Conservation (phyloP, 805 yeast species). For the Yarrowia deformans region DNA sequence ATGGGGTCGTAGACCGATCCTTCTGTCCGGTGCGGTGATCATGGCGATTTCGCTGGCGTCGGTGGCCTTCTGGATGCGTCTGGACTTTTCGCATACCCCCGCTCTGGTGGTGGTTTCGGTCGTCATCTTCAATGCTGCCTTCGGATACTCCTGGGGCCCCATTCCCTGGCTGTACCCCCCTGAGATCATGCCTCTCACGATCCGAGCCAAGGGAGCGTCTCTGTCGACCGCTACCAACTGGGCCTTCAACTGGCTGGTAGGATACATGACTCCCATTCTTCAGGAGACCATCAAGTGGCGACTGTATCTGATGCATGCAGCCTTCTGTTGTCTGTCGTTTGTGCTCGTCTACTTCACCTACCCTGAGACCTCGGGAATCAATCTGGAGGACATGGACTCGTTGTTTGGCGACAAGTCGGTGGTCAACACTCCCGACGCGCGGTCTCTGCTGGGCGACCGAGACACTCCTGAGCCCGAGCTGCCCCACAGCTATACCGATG, state of each 20-base stretch:
- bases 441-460: conserved; percentile 14
- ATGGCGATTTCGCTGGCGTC: conserved; percentile 76
- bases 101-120: conserved; percentile 76
- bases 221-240: conserved; percentile 91
- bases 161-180: conserved; percentile 89
- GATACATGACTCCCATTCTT: conserved; percentile 87
- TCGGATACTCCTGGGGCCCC: conserved; percentile 95
- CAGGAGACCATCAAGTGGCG: conserved; percentile 80
- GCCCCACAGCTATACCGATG: conserved; percentile 12
- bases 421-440: conserved; percentile 42
- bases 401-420: conserved; percentile 73
- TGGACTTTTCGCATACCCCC: conserved; percentile 65
- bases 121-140: conserved; percentile 76
- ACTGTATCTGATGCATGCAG: conserved; percentile 81
- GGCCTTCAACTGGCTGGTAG: conserved; percentile 91
- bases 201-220: conserved; percentile 90
- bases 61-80: conserved; percentile 67
- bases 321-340: conserved; percentile 76
- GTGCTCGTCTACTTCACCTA: conserved; percentile 73
- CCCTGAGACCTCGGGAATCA: conserved; percentile 91
- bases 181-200: conserved; percentile 83
- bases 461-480: conserved; percentile 21
- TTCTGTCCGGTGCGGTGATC: conserved; percentile 75
- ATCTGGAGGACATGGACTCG: conserved; percentile 90
- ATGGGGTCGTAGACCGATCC: conserved; percentile 91